phyloP scores from a whole-genome alignment of 225 moss, liverwort and hornwort species.

The Antitrichia curtipendula region DNA sequence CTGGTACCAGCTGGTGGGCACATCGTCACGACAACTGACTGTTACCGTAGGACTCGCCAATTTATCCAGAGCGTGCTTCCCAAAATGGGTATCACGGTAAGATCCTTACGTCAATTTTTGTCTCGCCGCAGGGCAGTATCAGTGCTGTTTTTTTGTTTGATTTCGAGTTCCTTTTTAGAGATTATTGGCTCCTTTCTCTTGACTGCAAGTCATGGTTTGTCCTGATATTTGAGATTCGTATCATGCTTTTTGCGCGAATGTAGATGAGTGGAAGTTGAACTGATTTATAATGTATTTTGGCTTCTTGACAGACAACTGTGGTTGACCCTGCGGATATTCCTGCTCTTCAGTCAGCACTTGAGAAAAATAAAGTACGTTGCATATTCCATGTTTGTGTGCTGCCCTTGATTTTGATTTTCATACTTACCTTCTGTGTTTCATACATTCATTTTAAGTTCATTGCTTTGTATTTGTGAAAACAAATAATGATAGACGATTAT shows the following conservation, averaged over 20 bases:
- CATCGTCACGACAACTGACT: conserved; percentile 92
- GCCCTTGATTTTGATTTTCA: neutral
- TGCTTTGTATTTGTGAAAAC: neutral
- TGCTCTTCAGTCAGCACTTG: conserved; percentile 57
- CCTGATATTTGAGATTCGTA: neutral
- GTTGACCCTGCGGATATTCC: conserved; percentile 70
- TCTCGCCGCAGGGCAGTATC: neutral
- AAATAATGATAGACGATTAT: neutral
- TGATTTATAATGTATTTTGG: neutral
- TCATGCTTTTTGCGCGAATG: neutral
- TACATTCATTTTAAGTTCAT: neutral
- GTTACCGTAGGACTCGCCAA: conserved; percentile 94
- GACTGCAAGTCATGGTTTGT: neutral
- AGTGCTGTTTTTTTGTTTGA: neutral
- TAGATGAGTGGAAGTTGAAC: neutral
- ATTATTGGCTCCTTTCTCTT: neutral
- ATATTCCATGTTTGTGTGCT: neutral
- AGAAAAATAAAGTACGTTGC: conserved; percentile 68
- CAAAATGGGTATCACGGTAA: conserved; percentile 92
- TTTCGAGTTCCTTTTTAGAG: neutral
- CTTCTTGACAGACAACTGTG: conserved; percentile 70
- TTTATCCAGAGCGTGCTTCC: conserved; percentile 99
- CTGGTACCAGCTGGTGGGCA: conserved; percentile 90
- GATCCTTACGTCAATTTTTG: neutral
- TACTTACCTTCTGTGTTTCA: neutral